Evolutionary conservation across 495 filamentous ascomycete genomes (phyloP).

Genomic region (Neurospora sp.): DNA sequence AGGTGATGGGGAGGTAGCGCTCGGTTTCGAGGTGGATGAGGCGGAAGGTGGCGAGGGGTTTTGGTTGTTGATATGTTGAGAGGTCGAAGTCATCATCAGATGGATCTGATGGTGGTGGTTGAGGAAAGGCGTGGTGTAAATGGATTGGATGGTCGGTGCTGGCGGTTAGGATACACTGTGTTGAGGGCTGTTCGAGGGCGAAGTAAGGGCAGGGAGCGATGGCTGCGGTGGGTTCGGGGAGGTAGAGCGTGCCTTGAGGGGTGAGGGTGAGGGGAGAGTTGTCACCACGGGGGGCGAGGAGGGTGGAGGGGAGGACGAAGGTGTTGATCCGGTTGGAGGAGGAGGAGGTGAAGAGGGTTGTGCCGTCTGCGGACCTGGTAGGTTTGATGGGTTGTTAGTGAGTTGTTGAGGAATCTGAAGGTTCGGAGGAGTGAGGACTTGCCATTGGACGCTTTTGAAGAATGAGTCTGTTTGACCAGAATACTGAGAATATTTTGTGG

Average conservation of each 20-base stretch:
- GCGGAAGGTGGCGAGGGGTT: constrained; percentile 51
- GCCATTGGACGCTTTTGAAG: constrained; percentile 29
- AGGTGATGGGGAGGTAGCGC: constrained; percentile 62
- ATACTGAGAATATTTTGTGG: neutral
- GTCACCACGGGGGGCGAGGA: constrained; percentile 43
- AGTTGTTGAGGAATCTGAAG: neutral
- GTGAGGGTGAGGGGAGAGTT: constrained; percentile 35
- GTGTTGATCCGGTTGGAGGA: constrained; percentile 57
- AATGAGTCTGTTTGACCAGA: constrained; percentile 10
- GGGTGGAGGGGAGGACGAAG: constrained; percentile 62
- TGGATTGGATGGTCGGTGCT: constrained; percentile 65
- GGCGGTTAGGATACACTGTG: constrained; percentile 59
- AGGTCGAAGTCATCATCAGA: too few species aligned
- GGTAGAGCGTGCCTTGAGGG: constrained; percentile 49
- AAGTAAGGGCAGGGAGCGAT: constrained; percentile 65
- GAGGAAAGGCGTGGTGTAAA: constrained; percentile 39
- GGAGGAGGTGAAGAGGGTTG: constrained; percentile 63
- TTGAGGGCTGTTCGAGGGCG: constrained; percentile 50
- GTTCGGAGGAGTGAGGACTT: neutral
- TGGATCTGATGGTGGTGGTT: neutral
- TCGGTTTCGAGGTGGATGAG: constrained; percentile 69
- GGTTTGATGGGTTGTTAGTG: constrained; percentile 1
- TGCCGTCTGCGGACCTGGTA: constrained; percentile 64
- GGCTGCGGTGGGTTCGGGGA: constrained; percentile 61
- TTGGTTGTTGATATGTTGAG: too few species aligned